These are phyloP conservation scores for Raffaelea arxii DNA, from an alignment of 2,329 filamentous ascomycete genomes.

Conservation along the genomic window DNA sequence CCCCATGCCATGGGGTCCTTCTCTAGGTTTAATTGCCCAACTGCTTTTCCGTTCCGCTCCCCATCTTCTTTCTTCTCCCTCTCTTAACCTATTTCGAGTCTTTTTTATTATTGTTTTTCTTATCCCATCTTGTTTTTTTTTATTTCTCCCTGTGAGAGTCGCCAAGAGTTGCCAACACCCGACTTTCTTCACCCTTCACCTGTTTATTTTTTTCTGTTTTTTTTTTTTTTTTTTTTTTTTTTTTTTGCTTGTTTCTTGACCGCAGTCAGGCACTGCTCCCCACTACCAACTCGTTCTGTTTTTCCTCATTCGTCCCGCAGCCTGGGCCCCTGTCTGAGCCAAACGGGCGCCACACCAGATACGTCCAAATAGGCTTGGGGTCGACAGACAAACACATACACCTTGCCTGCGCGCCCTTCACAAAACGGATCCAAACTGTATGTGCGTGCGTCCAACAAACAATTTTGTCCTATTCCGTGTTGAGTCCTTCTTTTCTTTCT, in stretches of 20 bases:
- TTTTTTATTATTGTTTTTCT: not conserved
- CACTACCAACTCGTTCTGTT: not conserved
- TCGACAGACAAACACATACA: not conserved
- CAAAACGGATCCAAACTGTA: not conserved
- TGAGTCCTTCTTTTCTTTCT: not conserved
- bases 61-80: not conserved
- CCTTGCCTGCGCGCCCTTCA: not conserved
- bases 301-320: not conserved
- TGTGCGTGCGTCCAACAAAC: no score
- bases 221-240: not conserved
- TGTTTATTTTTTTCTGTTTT: not conserved
- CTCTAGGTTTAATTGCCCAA: no score
- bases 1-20: no score
- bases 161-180: not conserved
- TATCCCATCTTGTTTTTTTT: not conserved
- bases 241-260: not conserved
- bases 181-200: not conserved
- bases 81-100: not conserved
- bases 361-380: not conserved
- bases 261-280: not conserved
- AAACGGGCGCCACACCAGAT: not conserved
- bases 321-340: not conserved
- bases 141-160: no score
- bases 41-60: not conserved
- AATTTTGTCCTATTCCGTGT: not conserved